Evolutionary conservation across 2,329 filamentous ascomycete genomes (phyloP).

Genomic region (Monosporascus sp.): DNA sequence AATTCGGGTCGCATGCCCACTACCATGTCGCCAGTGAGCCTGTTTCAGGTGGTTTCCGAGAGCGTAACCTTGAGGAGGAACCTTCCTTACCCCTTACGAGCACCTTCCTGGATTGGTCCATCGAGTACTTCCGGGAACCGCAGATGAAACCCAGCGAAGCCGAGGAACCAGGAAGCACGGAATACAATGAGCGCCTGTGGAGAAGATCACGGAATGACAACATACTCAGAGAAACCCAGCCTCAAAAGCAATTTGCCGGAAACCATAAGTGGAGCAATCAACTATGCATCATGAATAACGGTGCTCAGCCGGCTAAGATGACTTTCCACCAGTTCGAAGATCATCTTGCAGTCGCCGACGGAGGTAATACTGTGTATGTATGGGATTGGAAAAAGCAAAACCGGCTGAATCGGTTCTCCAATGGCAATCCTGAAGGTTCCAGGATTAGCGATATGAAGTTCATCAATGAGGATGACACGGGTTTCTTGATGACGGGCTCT

Average conservation of each 20-base stretch:
- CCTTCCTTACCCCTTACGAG: conserved; percentile 73
- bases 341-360: conserved; percentile 88
- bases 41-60: conserved; percentile 67
- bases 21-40: conserved; percentile 76
- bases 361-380: conserved; percentile 81
- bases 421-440: conserved; percentile 86
- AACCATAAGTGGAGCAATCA: conserved; percentile 79
- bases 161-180: conserved; percentile 90
- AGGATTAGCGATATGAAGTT: conserved; percentile 93
- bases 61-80: conserved; percentile 51
- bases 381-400: conserved; percentile 87
- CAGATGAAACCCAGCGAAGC: conserved; percentile 97
- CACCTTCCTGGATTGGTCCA: conserved; percentile 89
- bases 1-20: conserved; percentile 56
- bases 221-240: conserved; percentile 88
- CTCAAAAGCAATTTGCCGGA: conserved; percentile 82
- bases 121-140: conserved; percentile 95
- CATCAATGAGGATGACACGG: conserved; percentile 97
- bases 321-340: conserved; percentile 98
- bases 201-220: conserved; percentile 85
- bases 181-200: conserved; percentile 96
- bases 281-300: conserved; percentile 79
- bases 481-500: conserved; percentile 88
- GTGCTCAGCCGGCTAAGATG: conserved; percentile 85
- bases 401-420: conserved; percentile 79